Base-by-base conservation (phyloP, 768 basidiomycete species). In the Boletus coccyginus region DNA sequence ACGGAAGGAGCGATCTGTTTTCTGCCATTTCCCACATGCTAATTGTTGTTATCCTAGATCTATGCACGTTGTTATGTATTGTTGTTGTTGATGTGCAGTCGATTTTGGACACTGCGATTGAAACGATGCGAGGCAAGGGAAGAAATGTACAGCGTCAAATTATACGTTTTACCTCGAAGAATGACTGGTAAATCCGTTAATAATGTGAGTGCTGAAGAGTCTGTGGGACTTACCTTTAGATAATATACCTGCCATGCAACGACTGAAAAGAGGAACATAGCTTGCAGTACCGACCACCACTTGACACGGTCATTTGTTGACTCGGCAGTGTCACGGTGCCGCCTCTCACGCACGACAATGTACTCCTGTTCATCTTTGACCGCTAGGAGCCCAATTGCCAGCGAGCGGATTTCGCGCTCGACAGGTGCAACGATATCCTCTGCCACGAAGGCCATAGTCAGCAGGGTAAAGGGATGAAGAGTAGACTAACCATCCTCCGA, bases 331-430 rank as follows among this genome's bases (percentile, higher is more conserved):
- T 98, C 92, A 52, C 97, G 81, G 72, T 99, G 97, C 41, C 87
- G 87, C 57, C 82, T 81, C 73, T 99, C 97, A 48, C 97, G 83
- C 31, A 98, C 87, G 33, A 96, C 90, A 60, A 99, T 94, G 74
- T 99, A 99, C 73, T 98, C 97, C 70, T 98, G 96, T 71, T 99
- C 97, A 67, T 99, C 97, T 76, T 98, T 98, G 62, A 99, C 94
- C 11, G 90, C 76, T 53, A 88, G 82, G 47, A 98, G 75, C 10
- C 88, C 93, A 52, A 84, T 83, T 14, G 92, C 85, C 29, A 99
- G 76, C 32, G 82, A 76, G 24, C 97, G 87, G 60, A 98, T 95
- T 79, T 98, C 96, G 55, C 90, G 86, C 71, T 99, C 97, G 49
- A 99, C 92, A 8, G 97, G 97, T 11, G 96, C 95, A 55, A 96